Evolutionary conservation across 2,329 filamentous ascomycete species (phyloP), one percentile per base, ranked within the genome.

Genomic region (Xylariales sp.): DNA sequence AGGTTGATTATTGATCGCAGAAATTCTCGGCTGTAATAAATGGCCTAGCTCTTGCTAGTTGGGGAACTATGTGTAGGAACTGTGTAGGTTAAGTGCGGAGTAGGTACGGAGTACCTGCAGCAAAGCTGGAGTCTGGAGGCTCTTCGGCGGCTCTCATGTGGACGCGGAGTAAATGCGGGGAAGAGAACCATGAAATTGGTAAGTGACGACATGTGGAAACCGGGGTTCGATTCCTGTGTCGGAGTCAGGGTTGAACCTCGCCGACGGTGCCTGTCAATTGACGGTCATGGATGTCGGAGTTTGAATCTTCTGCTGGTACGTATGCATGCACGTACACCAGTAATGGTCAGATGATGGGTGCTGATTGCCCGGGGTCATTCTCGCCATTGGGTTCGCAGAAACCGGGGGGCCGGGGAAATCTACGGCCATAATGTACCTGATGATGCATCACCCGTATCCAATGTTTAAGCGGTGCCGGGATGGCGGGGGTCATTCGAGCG

Each of bases 371-470:
- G 36, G 36, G 25, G n/a, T n/a, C 25, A 29, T 31, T 10, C 24
- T 39, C 36, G 36, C 36, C 15, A 27, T 39, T 39, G 36, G 29
- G 25, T 8, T 39, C 36, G 36, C 36, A 39, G 36, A 39, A 39
- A 39, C 36, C 27, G 36, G 36, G 24, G 2, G 4, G 24, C 36
- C 36, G 36, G 36, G n/a, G 36, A 39, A 39, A 39, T 39, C 9
- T 39, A 19, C 36, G 36, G 36, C 20, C 25, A n/a, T 39, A 39
- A 18, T 39, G 27, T 31, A 31, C 24, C 16, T 31, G 15, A 27
- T 39, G 12, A 20, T 39, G 36, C 36, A 39, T 24, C 20, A 19
- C 24, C 6, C 8, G 36, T n/a, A n/a, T n/a, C n/a, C n/a, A n/a
- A n/a, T n/a, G n/a, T n/a, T n/a, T n/a, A n/a, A n/a, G n/a, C 24